These are phyloP conservation scores for Lunasporangiospora selenospora DNA, from an alignment of 192 early-diverging fungal genomes.

Conservation along the genomic window DNA sequence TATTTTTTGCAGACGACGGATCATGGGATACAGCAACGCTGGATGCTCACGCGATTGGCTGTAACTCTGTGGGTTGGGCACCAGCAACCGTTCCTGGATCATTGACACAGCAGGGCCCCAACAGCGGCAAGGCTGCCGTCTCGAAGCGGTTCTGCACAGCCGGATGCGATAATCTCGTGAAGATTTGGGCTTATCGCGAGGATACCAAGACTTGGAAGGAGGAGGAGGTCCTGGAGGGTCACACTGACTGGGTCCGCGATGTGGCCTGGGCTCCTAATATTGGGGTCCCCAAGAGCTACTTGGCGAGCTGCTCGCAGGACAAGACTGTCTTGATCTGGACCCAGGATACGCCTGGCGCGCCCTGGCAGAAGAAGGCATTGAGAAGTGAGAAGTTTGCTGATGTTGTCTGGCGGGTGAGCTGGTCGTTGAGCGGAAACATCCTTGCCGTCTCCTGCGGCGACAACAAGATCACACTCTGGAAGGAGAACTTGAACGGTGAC, in stretches of 20 bases:
- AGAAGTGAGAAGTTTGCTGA: slow-evolving; percentile 85
- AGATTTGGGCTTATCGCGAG: slow-evolving; percentile 90
- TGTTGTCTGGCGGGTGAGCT: slow-evolving; percentile 98
- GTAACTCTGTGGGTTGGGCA: slow-evolving; percentile 95
- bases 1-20: slow-evolving; percentile 71
- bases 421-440: slow-evolving; percentile 95
- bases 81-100: slow-evolving; percentile 84
- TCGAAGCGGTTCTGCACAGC: slow-evolving; percentile 88
- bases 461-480: slow-evolving; percentile 97
- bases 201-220: slow-evolving; percentile 84
- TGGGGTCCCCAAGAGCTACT: slow-evolving; percentile 86
- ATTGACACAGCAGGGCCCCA: slow-evolving; percentile 61
- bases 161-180: slow-evolving; percentile 96
- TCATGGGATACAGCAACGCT: slow-evolving; percentile 82
- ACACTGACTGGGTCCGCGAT: slow-evolving; percentile 98
- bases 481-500: slow-evolving; percentile 91
- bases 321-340: slow-evolving; percentile 97
- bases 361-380: slow-evolving; percentile 81
- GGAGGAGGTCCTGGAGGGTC: slow-evolving; percentile 83
- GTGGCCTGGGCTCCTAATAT: slow-evolving; percentile 96
- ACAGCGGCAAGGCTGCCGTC: slow-evolving; percentile 62
- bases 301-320: slow-evolving; percentile 98
- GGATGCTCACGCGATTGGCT: slow-evolving; percentile 90
- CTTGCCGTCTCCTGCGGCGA: slow-evolving; percentile 96
- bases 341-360: slow-evolving; percentile 69